Evolutionary conservation across 805 yeast species (phyloP).

Genomic region (Candida sanyiensis): DNA sequence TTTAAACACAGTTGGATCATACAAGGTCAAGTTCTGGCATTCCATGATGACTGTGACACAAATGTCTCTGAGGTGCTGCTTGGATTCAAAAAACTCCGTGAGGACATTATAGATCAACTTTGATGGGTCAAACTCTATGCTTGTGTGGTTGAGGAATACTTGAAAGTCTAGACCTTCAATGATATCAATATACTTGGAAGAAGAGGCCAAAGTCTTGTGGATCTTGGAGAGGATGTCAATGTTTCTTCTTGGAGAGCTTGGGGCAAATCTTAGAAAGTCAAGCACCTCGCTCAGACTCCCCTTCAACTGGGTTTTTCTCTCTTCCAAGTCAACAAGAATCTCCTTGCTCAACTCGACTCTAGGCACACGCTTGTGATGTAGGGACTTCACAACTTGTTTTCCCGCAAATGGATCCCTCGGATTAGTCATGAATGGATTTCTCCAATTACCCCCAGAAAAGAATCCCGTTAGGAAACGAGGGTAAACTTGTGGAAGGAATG

Average conservation of each 20-base stretch:
- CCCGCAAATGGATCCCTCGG: slow-evolving; percentile 25
- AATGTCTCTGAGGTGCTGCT: slow-evolving; percentile 64
- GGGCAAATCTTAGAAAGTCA: slow-evolving; percentile 35
- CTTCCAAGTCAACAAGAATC: slow-evolving; percentile 35
- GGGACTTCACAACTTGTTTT: slow-evolving; percentile 22
- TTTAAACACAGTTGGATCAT: slow-evolving; percentile 70
- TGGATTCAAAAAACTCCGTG: slow-evolving; percentile 68
- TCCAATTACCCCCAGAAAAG: slow-evolving; percentile 78
- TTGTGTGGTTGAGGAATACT: slow-evolving; percentile 37
- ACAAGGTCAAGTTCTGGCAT: slow-evolving; percentile 61
- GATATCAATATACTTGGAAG: slow-evolving; percentile 44
- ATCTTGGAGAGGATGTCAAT: slow-evolving; percentile 46
- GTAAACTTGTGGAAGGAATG: slow-evolving; percentile 51
- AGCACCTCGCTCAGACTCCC: slow-evolving; percentile 38
- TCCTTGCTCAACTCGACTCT: slow-evolving; percentile 47
- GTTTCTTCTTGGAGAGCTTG: slow-evolving; percentile 38
- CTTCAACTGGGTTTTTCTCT: slow-evolving; percentile 33
- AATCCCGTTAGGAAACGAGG: slow-evolving; percentile 63
- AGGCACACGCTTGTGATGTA: slow-evolving; percentile 26
- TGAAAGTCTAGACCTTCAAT: slow-evolving; percentile 56
- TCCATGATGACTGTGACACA: slow-evolving; percentile 56
- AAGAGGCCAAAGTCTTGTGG: slow-evolving; percentile 46
- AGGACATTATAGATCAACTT: slow-evolving; percentile 32
- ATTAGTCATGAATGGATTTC: slow-evolving; percentile 55
- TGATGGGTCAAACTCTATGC: slow-evolving; percentile 22